Conservation (phyloP, 345 rosid species). For the Citropsis articulata region DNA sequence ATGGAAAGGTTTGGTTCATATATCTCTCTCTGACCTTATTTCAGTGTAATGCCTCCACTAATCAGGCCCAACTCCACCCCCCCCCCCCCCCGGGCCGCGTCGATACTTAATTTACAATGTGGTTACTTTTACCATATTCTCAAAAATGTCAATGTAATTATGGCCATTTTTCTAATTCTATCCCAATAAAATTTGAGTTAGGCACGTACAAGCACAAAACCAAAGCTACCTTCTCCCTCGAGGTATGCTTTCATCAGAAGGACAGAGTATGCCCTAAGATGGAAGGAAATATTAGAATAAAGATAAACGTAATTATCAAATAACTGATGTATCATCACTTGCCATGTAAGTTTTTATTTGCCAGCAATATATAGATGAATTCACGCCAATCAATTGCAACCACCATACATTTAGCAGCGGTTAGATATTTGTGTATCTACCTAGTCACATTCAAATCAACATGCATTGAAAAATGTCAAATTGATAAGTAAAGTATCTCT, state of each 20-base stretch:
- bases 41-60: neutral
- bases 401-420: neutral
- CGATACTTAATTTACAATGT: too few species aligned
- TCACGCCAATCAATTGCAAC: neutral
- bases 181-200: neutral
- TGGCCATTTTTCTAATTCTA: too few species aligned
- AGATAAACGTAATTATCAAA: neutral
- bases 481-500: too few species aligned
- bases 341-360: neutral
- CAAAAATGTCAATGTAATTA: too few species aligned
- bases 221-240: neutral
- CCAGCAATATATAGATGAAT: neutral
- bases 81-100: too few species aligned
- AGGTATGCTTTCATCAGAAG: neutral
- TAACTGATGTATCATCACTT: neutral
- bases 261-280: neutral
- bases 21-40: neutral
- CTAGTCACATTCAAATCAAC: too few species aligned
- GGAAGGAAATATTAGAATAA: neutral
- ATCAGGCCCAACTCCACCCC: neutral
- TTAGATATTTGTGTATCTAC: neutral
- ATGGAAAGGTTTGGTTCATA: constrained; percentile 67
- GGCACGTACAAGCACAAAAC: neutral
- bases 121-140: too few species aligned
- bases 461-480: too few species aligned